These are phyloP conservation scores for Fusarium incarnatum DNA, from an alignment of 2,329 filamentous ascomycete species.

Conservation along the genomic window DNA sequence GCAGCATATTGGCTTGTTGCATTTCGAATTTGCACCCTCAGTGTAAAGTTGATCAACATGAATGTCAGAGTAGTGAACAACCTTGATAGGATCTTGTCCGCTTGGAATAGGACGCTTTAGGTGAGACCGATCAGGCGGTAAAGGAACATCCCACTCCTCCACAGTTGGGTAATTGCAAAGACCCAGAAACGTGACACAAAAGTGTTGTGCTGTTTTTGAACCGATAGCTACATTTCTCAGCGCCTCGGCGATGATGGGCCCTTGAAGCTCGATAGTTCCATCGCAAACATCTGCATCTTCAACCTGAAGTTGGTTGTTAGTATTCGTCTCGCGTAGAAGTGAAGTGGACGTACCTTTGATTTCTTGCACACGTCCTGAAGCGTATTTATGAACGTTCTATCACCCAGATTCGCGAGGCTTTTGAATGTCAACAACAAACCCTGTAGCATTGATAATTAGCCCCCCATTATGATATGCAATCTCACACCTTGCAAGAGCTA, in stretches of 20 bases:
- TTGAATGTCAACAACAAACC: constrained; percentile 56
- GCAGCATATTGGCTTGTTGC: constrained; percentile 70
- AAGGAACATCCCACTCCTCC: constrained; percentile 55
- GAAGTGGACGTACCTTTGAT: constrained; percentile 44
- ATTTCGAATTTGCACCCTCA: constrained; percentile 64
- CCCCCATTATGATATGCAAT: not conserved
- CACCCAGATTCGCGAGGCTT: constrained; percentile 56
- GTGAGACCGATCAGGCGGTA: constrained; percentile 57
- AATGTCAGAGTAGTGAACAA: constrained; percentile 71
- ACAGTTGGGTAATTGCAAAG: constrained; percentile 63
- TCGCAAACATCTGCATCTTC: constrained; percentile 67
- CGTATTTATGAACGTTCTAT: constrained; percentile 54
- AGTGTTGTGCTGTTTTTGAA: constrained; percentile 62
- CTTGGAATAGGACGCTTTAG: constrained; percentile 55
- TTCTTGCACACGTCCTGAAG: constrained; percentile 50
- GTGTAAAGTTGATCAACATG: constrained; percentile 68
- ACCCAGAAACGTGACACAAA: constrained; percentile 66
- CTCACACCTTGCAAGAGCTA: not conserved
- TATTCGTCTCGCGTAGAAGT: too few relatives aligned
- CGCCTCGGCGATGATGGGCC: constrained; percentile 63
- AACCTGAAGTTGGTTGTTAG: constrained; percentile 47
- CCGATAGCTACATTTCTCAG: constrained; percentile 60
- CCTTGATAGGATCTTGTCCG: constrained; percentile 60
- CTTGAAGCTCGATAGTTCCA: constrained; percentile 63
- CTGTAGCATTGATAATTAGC: constrained; percentile 31